Base-by-base conservation (phyloP, 192 early-diverging fungal genomes). In the Entomortierella parvispora region DNA sequence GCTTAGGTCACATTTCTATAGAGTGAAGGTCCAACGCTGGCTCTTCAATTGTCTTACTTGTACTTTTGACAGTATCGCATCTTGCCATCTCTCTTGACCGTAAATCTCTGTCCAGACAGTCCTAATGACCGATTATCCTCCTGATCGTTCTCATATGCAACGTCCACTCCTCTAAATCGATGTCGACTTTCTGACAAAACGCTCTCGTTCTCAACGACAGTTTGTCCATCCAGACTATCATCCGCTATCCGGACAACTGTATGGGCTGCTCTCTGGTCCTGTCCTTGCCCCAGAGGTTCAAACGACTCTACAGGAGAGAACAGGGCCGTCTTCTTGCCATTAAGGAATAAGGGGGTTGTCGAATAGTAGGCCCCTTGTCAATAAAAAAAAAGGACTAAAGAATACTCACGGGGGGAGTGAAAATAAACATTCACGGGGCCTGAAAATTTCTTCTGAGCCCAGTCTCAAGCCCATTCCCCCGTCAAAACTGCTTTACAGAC, bases 31-130 rank as follows among this genome's bases (percentile, higher is more conserved):
- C n/a, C n/a, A n/a, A n/a, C n/a, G n/a, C n/a, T n/a, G n/a, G n/a
- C n/a, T n/a, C n/a, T n/a, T n/a, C n/a, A n/a, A n/a, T n/a, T n/a
- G n/a, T n/a, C 68, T 44, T 66, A 62, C 65, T 80, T 49, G 62
- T 77, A 83, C 68, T 83, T 83, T 65, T 83, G 70, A 55, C 81
- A 83, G 60, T 69, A 80, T 51, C 81, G 46, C 70, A 68, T 80
- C 46, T 80, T 71, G 43, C 81, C 81, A 68, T 68, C 79, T 5
- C 74, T 47, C 58, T 83, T 83, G 34, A 83, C 77, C 1, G 75
- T 83, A 7, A 80, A 68, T 25, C 74, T 58, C 25, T 45, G 62
- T 31, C 32, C 45, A 2, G 58, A 62, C 25, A 48, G 74, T 29
- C 66, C 74, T 20, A 64, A 22, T 2, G 74, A 61, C 25, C 48